phyloP scores from a whole-genome alignment of 441 rosid genomes.

The Euphorbia schlechtendalii region DNA sequence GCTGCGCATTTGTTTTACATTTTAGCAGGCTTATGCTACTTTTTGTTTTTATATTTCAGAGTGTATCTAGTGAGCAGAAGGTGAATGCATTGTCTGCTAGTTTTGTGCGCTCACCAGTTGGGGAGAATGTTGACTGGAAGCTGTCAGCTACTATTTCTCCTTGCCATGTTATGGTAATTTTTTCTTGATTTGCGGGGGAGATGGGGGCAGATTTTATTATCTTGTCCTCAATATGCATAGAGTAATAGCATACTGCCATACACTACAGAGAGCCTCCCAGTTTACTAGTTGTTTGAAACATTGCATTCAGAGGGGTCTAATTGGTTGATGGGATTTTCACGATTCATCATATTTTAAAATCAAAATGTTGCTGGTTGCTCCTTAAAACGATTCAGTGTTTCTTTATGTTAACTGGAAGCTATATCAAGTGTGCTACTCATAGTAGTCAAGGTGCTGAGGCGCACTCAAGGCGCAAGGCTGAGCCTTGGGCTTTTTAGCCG shows the following conservation, averaged over 20 bases:
- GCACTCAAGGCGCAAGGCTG: no score
- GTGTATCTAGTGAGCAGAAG: conserved; percentile 90
- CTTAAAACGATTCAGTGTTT: neutral
- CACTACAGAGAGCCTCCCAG: neutral
- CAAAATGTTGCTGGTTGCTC: neutral
- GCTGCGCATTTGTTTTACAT: neutral
- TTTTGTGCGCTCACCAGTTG: conserved; percentile 74
- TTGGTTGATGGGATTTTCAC: neutral
- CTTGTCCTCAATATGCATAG: neutral
- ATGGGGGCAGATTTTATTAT: neutral
- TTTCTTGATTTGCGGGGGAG: conserved; percentile 15
- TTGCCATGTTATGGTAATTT: conserved; percentile 90
- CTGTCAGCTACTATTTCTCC: conserved; percentile 94
- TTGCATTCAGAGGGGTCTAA: neutral
- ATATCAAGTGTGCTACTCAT: no score
- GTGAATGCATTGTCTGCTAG: conserved; percentile 86
- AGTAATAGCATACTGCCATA: neutral
- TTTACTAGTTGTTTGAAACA: neutral
- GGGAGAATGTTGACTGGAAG: conserved; percentile 95
- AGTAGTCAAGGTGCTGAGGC: no score
- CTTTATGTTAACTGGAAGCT: no score
- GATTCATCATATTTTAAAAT: neutral
- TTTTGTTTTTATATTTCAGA: conserved; percentile 45
- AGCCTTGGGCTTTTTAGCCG: no score
- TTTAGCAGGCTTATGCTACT: conserved; percentile 8